phyloP scores from a whole-genome alignment of 768 basidiomycete genomes.

The Termitomyces sp. region DNA sequence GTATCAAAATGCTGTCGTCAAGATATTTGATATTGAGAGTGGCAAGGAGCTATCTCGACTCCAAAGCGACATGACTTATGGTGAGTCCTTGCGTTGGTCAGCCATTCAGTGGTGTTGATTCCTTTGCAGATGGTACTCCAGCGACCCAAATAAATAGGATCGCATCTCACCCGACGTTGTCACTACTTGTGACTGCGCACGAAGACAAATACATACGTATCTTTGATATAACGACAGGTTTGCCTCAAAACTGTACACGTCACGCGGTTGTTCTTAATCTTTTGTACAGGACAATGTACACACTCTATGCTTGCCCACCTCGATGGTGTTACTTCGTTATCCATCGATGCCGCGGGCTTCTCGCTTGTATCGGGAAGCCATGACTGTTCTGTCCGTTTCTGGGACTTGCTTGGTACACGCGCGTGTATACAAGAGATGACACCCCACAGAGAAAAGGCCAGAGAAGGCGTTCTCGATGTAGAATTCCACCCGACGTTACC shows the following conservation, averaged over 20 bases:
- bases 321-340: slow-evolving; percentile 87
- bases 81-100: slow-evolving; percentile 28
- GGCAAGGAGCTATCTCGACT: slow-evolving; percentile 72
- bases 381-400: slow-evolving; percentile 92
- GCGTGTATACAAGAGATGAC: slow-evolving; percentile 88
- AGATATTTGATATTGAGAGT: slow-evolving; percentile 87
- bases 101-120: slow-evolving; percentile 3
- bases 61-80: slow-evolving; percentile 57
- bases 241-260: slow-evolving; percentile 19
- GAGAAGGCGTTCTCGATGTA: slow-evolving; percentile 88
- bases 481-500: slow-evolving; percentile 81
- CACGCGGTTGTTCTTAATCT: slow-evolving; percentile 2
- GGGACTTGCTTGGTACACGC: slow-evolving; percentile 82
- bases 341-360: slow-evolving; percentile 84
- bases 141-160: slow-evolving; percentile 83
- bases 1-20: slow-evolving; percentile 84
- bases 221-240: slow-evolving; percentile 82
- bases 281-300: slow-evolving; percentile 69
- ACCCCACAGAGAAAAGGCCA: slow-evolving; percentile 83
- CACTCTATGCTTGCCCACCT: slow-evolving; percentile 90
- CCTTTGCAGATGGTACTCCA: slow-evolving; percentile 59
- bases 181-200: slow-evolving; percentile 83
- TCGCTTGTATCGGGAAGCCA: slow-evolving; percentile 87
- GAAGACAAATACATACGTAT: slow-evolving; percentile 93
- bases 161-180: slow-evolving; percentile 87